Evolutionary conservation across 495 filamentous ascomycete genomes (phyloP).

Genomic region (Penicillium desertorum): DNA sequence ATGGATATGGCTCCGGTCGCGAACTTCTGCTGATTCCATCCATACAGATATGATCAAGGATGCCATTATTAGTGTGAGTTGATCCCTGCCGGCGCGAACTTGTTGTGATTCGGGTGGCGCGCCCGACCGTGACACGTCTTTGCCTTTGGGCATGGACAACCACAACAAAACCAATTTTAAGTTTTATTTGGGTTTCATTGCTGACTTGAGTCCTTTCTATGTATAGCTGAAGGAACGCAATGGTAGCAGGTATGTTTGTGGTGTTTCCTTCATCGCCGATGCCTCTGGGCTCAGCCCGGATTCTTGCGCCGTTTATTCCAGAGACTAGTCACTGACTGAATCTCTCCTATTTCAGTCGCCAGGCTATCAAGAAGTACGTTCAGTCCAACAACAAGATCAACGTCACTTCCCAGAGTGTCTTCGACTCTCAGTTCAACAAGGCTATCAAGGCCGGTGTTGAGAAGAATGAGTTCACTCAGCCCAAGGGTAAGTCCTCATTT

Average conservation of each 20-base stretch:
- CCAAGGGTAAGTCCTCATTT: conserved; percentile 75
- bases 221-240: conserved; percentile 64
- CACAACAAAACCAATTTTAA: conserved; percentile 28
- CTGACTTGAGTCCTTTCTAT: conserved; percentile 32
- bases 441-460: conserved; percentile 87
- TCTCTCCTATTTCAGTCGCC: conserved; percentile 61
- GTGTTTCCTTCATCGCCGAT: conserved; percentile 17
- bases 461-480: conserved; percentile 84
- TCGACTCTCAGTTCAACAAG: conserved; percentile 91
- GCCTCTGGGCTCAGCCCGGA: conserved; percentile 4
- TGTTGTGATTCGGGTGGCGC: conserved; percentile 40
- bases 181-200: conserved; percentile 24
- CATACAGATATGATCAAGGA: conserved; percentile 67
- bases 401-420: conserved; percentile 65
- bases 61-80: conserved; percentile 65
- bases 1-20: conserved; percentile 40
- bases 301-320: conserved; percentile 6
- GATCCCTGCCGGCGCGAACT: conserved; percentile 37
- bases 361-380: conserved; percentile 98
- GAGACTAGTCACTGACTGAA: conserved; percentile 17
- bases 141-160: conserved; percentile 22
- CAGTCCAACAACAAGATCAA: conserved; percentile 88
- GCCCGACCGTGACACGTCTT: conserved; percentile 49
- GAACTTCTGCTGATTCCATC: conserved; percentile 48
- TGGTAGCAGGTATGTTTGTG: conserved; percentile 57